Evolutionary conservation across 2,329 filamentous ascomycete genomes (phyloP).

Genomic region (Colletotrichum shisoi): DNA sequence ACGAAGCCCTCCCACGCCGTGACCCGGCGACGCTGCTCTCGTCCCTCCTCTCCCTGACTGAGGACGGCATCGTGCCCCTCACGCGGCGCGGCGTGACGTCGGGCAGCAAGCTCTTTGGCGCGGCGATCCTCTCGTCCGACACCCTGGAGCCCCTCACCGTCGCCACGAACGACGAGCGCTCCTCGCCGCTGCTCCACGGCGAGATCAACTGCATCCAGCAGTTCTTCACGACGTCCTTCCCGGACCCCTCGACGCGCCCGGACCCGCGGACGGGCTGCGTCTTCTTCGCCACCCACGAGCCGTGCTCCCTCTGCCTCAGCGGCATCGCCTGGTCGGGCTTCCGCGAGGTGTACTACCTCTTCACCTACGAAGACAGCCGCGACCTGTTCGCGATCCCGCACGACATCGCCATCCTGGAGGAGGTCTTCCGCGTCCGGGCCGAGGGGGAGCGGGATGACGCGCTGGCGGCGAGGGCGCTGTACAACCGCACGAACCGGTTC

Average conservation of each 20-base stretch:
- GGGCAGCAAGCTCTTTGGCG: constrained; percentile 65
- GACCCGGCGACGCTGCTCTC: constrained; percentile 47
- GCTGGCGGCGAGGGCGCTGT: constrained; percentile 54
- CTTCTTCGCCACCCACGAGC: constrained; percentile 67
- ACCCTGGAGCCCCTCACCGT: constrained; percentile 56
- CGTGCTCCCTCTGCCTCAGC: constrained; percentile 65
- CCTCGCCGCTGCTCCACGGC: constrained; percentile 64
- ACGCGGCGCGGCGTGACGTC: constrained; percentile 59
- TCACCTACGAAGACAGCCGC: constrained; percentile 66
- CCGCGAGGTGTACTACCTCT: constrained; percentile 64
- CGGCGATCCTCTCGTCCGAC: constrained; percentile 58
- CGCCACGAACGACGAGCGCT: constrained; percentile 64
- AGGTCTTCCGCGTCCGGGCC: constrained; percentile 61
- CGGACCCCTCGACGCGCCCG: constrained; percentile 50
- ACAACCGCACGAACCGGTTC: constrained; percentile 66
- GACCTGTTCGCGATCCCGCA: constrained; percentile 65
- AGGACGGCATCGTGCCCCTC: constrained; percentile 60
- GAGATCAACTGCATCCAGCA: constrained; percentile 68
- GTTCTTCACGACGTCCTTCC: constrained; percentile 57
- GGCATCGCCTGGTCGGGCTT: constrained; percentile 67
- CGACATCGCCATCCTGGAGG: constrained; percentile 65
- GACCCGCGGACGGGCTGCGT: constrained; percentile 57
- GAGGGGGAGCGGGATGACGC: constrained; percentile 50
- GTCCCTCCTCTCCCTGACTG: constrained; percentile 54
- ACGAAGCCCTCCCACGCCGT: constrained; percentile 23